Base-by-base conservation (phyloP, 352 stramenopile genomes). In the Globisporangium emineosum region DNA sequence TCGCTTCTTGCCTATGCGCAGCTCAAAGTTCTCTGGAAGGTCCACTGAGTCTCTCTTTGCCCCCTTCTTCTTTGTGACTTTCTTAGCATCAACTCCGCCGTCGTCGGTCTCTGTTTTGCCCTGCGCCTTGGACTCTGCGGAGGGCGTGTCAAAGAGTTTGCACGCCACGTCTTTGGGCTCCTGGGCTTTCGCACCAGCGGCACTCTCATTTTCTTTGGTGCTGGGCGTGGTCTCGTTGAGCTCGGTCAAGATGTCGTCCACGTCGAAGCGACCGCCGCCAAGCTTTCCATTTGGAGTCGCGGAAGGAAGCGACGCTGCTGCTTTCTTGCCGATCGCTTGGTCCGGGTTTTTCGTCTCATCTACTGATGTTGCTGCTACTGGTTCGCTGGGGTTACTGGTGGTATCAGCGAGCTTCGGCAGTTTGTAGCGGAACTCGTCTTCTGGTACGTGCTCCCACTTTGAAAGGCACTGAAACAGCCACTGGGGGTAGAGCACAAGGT, bases 381-480 rank as follows among this genome's bases (percentile, higher is more conserved):
- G 42, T 42, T 76, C 77, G 6, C 64, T 64, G 30, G 57, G 17
- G 9, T 51, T 27, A 1, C 35, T 23, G 25, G 8, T 23, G 0
- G 53, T 27, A 9, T 67, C 47, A 7, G 33, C 33, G 3, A 52
- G 23, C 23, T 62, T 71, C 33, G 51, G 35, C 15, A 51, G 59
- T 35, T 60, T 77, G 63, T 75, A 89, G 8, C 67, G 75, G 50
- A 83, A 91, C 7, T 55, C 56, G 58, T 74, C 71, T 71, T 93
- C 85, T 0, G 75, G 37, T 0, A 92, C 66, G 60, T 91, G 71
- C 45, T 77, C 72, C 88, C 88, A 96, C 60, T 81, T 66, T 0
- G 71, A 65, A 37, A 94, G 56, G 51, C 84, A 96, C 30, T 79
- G 69, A 25, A 94, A 80, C 15, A 96, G 68, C 88, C 88, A 96